Evolutionary conservation across 495 filamentous ascomycete genomes (phyloP).

Genomic region (Mytilinidion resinicola): DNA sequence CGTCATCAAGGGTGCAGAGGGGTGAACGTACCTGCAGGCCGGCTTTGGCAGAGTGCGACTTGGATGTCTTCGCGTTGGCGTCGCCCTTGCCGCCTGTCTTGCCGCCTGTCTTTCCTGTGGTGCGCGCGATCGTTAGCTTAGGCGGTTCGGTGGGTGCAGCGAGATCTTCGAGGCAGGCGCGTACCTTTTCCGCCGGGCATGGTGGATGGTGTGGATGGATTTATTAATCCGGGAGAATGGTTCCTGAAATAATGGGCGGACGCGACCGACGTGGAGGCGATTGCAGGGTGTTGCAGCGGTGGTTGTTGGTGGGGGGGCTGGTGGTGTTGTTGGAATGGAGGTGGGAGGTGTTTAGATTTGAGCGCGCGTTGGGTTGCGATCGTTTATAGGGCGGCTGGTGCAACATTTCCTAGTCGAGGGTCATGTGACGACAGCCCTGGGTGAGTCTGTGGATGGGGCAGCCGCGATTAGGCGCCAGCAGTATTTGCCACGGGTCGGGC

Average conservation of each 20-base stretch:
- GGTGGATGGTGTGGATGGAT: slow-evolving; percentile 6
- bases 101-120: slow-evolving; percentile 69
- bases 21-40: slow-evolving; percentile 83
- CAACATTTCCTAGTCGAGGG: no score
- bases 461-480: no score
- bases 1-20: background rate
- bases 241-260: slow-evolving; percentile 6
- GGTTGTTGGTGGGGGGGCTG: background rate
- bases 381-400: slow-evolving; percentile 1
- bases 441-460: no score
- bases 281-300: background rate
- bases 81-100: slow-evolving; percentile 70
- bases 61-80: slow-evolving; percentile 76
- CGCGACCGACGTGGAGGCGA: slow-evolving; percentile 16
- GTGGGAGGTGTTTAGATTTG: slow-evolving; percentile 10
- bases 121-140: slow-evolving; percentile 10
- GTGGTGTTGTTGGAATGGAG: background rate
- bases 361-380: background rate
- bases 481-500: no score
- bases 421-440: no score
- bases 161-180: slow-evolving; percentile 7
- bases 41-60: slow-evolving; percentile 97
- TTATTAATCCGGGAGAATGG: background rate
- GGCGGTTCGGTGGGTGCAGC: background rate
- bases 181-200: slow-evolving; percentile 42